phyloP scores from a whole-genome alignment of 495 filamentous ascomycete species.

The Aspergillus egyptiacus region DNA sequence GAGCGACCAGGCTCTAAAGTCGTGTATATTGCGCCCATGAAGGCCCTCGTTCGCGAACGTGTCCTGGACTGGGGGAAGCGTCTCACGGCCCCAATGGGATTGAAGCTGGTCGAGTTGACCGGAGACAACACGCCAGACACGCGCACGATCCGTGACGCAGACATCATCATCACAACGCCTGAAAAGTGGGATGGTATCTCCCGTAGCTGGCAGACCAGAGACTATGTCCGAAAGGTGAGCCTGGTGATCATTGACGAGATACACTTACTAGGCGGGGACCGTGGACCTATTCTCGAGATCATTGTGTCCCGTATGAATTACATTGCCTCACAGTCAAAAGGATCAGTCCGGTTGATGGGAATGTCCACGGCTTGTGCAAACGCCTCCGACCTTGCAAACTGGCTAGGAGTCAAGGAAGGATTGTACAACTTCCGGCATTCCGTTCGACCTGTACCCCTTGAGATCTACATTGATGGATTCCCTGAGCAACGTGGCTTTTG shows the following conservation, averaged over 20 bases:
- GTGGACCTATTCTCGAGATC: conserved; percentile 96
- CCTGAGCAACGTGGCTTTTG: conserved; percentile 94
- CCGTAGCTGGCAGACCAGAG: conserved; percentile 94
- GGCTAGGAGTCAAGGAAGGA: conserved; percentile 95
- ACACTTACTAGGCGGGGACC: conserved; percentile 88
- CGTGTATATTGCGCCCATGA: conserved; percentile 99
- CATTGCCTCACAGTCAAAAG: conserved; percentile 85
- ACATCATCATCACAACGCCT: conserved; percentile 97
- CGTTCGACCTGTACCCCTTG: conserved; percentile 91
- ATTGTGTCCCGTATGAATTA: conserved; percentile 99
- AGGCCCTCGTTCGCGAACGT: conserved; percentile 92
- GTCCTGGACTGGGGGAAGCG: conserved; percentile 91
- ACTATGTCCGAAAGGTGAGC: conserved; percentile 91
- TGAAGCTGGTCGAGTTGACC: conserved; percentile 93
- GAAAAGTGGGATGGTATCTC: conserved; percentile 99
- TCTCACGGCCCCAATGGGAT: conserved; percentile 74
- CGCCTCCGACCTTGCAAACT: conserved; percentile 87
- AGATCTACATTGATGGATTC: conserved; percentile 97
- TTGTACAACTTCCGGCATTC: conserved; percentile 97
- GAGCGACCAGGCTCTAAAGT: conserved; percentile 95
- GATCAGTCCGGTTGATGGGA: conserved; percentile 80
- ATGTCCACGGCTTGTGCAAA: conserved; percentile 99
- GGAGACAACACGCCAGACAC: conserved; percentile 98
- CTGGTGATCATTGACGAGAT: conserved; percentile 99
- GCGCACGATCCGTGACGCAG: conserved; percentile 84